Conservation (phyloP, 306 rosid species). For the Rosa lucieae region DNA sequence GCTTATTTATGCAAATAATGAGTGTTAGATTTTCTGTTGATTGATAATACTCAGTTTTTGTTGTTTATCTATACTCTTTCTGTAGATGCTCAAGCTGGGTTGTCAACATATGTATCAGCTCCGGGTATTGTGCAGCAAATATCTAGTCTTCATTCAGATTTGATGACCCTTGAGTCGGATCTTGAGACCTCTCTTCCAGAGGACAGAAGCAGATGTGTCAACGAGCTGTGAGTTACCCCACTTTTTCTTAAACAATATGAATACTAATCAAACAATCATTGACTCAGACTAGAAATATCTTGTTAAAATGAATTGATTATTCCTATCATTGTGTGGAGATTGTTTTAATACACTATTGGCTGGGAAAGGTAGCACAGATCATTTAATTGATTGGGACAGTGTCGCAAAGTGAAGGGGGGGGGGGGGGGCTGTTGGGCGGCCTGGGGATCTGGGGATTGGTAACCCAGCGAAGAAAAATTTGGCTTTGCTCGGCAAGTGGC, state of each 20-base stretch:
- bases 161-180: conserved; percentile 79
- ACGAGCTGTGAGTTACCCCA: conserved; percentile 73
- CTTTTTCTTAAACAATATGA: neutral
- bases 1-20: conserved; percentile 19
- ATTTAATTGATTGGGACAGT: neutral
- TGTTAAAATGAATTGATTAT: neutral
- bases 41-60: neutral
- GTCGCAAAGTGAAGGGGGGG: neutral
- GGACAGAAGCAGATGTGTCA: conserved; percentile 91
- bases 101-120: conserved; percentile 90
- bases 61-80: conserved; percentile 17
- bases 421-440: neutral
- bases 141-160: conserved; percentile 82
- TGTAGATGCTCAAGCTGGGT: conserved; percentile 77
- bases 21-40: conserved; percentile 26
- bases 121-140: conserved; percentile 96
- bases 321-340: neutral
- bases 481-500: neutral
- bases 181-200: conserved; percentile 95
- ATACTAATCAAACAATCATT: neutral
- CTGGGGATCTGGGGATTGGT: neutral
- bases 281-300: neutral
- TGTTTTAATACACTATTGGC: neutral
- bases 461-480: neutral
- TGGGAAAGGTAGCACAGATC: neutral